Base-by-base conservation (phyloP, 2,329 filamentous ascomycete genomes). In the Epichloe sibirici region DNA sequence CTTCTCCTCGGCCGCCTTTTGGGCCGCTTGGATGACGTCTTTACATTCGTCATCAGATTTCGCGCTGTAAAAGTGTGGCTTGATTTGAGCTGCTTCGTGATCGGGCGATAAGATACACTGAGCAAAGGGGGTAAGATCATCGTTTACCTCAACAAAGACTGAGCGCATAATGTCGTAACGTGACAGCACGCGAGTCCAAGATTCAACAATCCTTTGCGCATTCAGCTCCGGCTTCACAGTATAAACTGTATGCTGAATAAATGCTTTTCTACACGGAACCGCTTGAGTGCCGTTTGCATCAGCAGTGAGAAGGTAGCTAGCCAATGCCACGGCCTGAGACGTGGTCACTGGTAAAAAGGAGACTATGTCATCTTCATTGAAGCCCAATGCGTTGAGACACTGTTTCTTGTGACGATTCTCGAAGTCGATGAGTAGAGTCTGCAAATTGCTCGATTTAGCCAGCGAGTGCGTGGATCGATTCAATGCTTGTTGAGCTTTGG, bases 81-180 rank as follows among this genome's bases (percentile, higher is more conserved):
- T 8, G 9, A 28, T 43, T 25, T 28, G 23, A 17, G 53, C 17
- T 2, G 52, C 45, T 42, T 56, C 56, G 3, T 59, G 56, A 3
- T 55, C 49, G 0, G 51, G 28, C 17, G 15, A 34, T 28, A 69
- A 43, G 9, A 68, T 59, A 23, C 64, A 65, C 52, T 66, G 66
- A 1, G 65, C 61, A 58, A 68, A 69, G 9, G 66, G 66, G 1
- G 65, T 62, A 48, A 68, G 56, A 23, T 62, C 53, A 50, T 68
- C 64, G 53, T 66, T 63, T 13, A 44, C 42, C 21, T 44, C 17
- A 23, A 23, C 42, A 13, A 44, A 44, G 5, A 28, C 42, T 23
- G 42, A 23, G 21, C 42, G n/a, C 42, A 44, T 44, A 5, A 44
- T 44, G 21, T 44, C 42, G 21, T 44, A 44, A 13, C 42, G 42